Evolutionary conservation across 345 rosid species (phyloP), one percentile per base, ranked within the genome.

Genomic region (Sisymbrium irio): DNA sequence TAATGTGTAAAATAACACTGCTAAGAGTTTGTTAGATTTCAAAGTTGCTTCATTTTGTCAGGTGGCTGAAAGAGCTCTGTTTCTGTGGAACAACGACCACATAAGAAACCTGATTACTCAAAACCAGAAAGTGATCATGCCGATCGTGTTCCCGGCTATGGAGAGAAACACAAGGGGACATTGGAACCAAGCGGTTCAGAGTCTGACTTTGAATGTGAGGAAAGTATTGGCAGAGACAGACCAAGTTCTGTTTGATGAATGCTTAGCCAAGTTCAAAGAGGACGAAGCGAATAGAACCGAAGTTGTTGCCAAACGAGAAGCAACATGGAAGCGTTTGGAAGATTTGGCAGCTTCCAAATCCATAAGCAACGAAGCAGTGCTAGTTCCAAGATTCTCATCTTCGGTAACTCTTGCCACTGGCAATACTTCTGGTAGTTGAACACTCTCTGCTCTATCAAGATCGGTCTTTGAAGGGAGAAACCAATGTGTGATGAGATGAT

Each of bases 181-280:
- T 41, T 86, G 91, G 91, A 80, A 85, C 74, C 88, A 81, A 76
- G 91, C 88, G 50, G 91, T 86, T 47, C 91, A 85, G 74, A 85
- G 88, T 73, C 72, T 86, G 37, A 84, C 88, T 8, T 62, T 84
- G 72, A 83, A 84, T 69, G 87, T 86, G 49, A 76, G 83, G 57
- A 86, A 85, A 80, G 85, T 84, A 54, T 75, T 89, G 60, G 79
- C 80, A 0, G 90, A 88, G 73, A 74, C 83, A 4, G 89, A 88
- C 78, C 88, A 77, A 77, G 63, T 63, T 60, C 81, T 87, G 19
- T 89, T 89, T 59, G 92, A 89, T 8, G 93, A 91, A 50, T 91
- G 93, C 74, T 79, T 85, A 76, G 75, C 65, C 13, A 85, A 77
- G 67, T 87, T 78, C 73, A 81, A 80, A 76, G 95, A 85, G 39